Percentiles rank a stretch among this genome's conserved stretches.
These are phyloP conservation scores for Ceratocystiopsis brevicomis DNA, from an alignment of 2,329 filamentous ascomycete genomes.

Conservation along the genomic window DNA sequence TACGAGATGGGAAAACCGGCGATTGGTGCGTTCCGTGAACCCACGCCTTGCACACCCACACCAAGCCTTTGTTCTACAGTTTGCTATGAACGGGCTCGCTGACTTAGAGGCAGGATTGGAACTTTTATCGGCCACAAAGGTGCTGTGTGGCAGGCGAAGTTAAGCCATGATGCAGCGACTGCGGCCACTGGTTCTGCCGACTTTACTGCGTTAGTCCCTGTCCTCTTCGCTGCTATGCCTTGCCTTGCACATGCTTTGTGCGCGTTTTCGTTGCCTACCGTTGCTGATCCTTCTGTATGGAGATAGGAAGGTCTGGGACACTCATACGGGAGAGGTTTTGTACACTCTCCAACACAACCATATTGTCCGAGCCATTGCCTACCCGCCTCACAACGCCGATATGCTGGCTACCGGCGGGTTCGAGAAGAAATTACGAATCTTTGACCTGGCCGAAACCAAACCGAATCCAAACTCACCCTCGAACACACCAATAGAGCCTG, in stretches of 20 bases:
- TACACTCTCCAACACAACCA: conserved; percentile 81
- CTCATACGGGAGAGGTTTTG: conserved; percentile 76
- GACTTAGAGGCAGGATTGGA: conserved; percentile 60
- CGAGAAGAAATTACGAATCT: conserved; percentile 92
- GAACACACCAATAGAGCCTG: conserved; percentile 16
- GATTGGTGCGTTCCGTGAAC: conserved; percentile 46
- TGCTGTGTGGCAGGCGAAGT: conserved; percentile 85
- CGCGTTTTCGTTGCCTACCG: no score
- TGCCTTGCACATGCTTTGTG: no score
- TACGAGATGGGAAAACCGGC: conserved; percentile 85
- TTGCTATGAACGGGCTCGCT: background rate
- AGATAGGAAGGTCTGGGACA: conserved; percentile 84
- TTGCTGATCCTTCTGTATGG: no score
- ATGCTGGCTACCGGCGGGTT: conserved; percentile 83
- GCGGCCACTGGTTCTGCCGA: conserved; percentile 91
- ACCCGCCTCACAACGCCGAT: conserved; percentile 62
- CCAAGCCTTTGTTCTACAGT: no score
- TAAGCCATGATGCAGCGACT: conserved; percentile 71
- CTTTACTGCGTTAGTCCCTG: conserved; percentile 62
- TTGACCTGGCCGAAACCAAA: conserved; percentile 53
- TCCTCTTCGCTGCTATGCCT: no score
- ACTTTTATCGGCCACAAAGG: conserved; percentile 98
- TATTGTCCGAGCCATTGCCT: conserved; percentile 86
- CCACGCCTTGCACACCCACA: background rate
- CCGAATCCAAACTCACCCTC: conserved; percentile 17